Evolutionary conservation across 202 grass and related monocot species (phyloP).

Genomic region (Brachypodium distachyon): DNA sequence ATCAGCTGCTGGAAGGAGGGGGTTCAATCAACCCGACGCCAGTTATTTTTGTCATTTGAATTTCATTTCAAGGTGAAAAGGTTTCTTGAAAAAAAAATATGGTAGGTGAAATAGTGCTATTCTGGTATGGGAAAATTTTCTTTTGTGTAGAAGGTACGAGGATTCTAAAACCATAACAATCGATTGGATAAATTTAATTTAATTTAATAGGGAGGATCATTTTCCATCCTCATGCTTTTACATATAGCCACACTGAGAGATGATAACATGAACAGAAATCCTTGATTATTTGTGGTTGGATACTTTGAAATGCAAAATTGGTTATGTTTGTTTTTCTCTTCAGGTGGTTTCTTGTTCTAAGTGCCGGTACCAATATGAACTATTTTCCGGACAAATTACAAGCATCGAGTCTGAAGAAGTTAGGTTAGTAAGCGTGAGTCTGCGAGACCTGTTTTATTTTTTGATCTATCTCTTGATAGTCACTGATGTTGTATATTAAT

Average conservation of each 20-base stretch:
- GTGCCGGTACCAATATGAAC: conserved; percentile 85
- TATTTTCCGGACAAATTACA: conserved; percentile 79
- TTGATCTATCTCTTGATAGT: not conserved
- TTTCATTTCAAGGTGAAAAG: too few relatives aligned
- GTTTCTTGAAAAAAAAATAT: too few relatives aligned
- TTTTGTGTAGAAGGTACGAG: not conserved
- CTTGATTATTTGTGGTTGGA: not conserved
- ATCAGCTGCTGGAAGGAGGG: too few relatives aligned
- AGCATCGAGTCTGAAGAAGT: conserved; percentile 91
- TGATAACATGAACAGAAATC: not conserved
- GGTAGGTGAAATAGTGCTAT: not conserved
- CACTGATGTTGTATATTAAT: not conserved
- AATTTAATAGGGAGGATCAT: not conserved
- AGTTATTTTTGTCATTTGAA: not conserved
- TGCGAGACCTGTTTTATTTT: conserved; percentile 5
- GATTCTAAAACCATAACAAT: not conserved
- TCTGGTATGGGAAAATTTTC: not conserved
- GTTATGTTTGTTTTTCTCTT: conserved; percentile 13
- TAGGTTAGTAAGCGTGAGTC: conserved; percentile 69
- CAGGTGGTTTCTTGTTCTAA: conserved; percentile 94
- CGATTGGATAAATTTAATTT: not conserved
- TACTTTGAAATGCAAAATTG: not conserved
- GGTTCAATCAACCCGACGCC: too few relatives aligned
- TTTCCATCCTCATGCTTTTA: not conserved
- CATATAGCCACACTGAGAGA: not conserved